Percentiles rank a stretch among this genome's conserved stretches.
Evolutionary conservation across 352 stramenopile genomes (phyloP).

Genomic region (Thalassiosira hispida): DNA sequence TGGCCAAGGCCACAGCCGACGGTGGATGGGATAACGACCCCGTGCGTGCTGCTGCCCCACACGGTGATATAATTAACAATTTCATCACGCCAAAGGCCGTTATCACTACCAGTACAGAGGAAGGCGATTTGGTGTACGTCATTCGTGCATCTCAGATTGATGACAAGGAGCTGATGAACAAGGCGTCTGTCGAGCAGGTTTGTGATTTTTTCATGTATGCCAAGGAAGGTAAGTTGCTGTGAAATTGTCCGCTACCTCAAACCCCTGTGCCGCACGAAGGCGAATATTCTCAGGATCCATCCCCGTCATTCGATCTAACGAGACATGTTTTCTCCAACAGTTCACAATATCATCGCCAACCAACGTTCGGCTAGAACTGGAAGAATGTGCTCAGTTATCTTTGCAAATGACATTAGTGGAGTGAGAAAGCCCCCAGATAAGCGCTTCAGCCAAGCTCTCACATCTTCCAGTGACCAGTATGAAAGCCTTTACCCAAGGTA

Average conservation of each 20-base stretch:
- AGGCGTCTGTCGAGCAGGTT: conserved; percentile 43
- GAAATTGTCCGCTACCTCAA: conserved; percentile 93
- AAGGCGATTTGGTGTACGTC: conserved; percentile 58
- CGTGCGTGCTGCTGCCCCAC: conserved; percentile 38
- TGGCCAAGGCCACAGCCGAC: conserved; percentile 42
- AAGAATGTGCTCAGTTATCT: conserved; percentile 50
- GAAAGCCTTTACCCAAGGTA: conserved; percentile 29
- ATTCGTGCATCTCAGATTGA: conserved; percentile 58
- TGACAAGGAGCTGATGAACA: conserved; percentile 56
- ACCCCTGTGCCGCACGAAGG: conserved; percentile 86
- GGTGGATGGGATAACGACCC: conserved; percentile 55
- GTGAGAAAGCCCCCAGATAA: conserved; percentile 45
- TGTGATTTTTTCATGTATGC: conserved; percentile 61
- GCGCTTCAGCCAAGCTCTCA: conserved; percentile 48
- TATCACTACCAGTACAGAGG: conserved; percentile 51
- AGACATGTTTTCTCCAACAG: conserved; percentile 93
- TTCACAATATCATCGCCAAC: conserved; percentile 55
- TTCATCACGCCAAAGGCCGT: conserved; percentile 49
- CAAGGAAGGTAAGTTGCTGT: conserved; percentile 88
- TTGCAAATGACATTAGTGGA: conserved; percentile 62
- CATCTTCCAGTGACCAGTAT: conserved; percentile 46
- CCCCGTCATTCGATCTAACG: conserved; percentile 89
- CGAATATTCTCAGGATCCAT: conserved; percentile 88
- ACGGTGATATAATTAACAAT: conserved; percentile 48
- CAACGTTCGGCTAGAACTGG: conserved; percentile 37